Conservation (phyloP, 1,139 yeast genomes). For the Debaryomyces robertsiae region DNA sequence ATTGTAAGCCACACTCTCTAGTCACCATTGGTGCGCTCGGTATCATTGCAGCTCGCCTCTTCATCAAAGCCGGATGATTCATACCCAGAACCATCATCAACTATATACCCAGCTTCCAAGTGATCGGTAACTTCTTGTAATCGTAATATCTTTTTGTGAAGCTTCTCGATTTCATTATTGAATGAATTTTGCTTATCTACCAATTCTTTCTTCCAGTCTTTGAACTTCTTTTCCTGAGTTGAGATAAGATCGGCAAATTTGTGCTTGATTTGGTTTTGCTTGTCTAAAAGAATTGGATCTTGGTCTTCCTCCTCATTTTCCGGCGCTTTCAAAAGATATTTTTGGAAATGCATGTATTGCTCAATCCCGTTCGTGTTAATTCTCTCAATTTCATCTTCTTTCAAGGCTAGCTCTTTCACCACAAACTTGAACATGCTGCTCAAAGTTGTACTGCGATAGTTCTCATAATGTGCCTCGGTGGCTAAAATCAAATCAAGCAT, state of each 20-base stretch:
- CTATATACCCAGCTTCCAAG: conserved; percentile 14
- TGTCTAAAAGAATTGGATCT: conserved; percentile 51
- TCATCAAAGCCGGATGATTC: conserved; percentile 14
- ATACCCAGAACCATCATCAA: conserved; percentile 1
- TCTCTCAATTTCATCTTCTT: conserved; percentile 8
- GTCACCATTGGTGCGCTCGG: too few species aligned
- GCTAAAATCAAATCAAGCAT: conserved; percentile 62
- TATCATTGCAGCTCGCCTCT: not conserved
- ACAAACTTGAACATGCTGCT: conserved; percentile 24
- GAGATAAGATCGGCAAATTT: conserved; percentile 51
- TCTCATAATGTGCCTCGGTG: conserved; percentile 60
- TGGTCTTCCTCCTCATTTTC: conserved; percentile 44
- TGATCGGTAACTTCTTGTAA: conserved; percentile 41
- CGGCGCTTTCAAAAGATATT: conserved; percentile 35
- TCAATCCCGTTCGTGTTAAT: conserved; percentile 18
- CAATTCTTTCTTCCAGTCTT: conserved; percentile 65
- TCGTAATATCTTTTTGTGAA: conserved; percentile 36
- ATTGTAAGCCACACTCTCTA: too few species aligned
- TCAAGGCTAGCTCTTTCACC: conserved; percentile 1
- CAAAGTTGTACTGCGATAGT: conserved; percentile 49
- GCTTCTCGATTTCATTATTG: conserved; percentile 55
- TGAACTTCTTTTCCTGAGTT: conserved; percentile 61
- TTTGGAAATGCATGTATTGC: conserved; percentile 33
- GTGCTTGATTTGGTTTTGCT: conserved; percentile 47
- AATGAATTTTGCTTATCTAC: conserved; percentile 56